Evolutionary conservation across 2,329 filamentous ascomycete species (phyloP).

Genomic region (Penicillium sp.): DNA sequence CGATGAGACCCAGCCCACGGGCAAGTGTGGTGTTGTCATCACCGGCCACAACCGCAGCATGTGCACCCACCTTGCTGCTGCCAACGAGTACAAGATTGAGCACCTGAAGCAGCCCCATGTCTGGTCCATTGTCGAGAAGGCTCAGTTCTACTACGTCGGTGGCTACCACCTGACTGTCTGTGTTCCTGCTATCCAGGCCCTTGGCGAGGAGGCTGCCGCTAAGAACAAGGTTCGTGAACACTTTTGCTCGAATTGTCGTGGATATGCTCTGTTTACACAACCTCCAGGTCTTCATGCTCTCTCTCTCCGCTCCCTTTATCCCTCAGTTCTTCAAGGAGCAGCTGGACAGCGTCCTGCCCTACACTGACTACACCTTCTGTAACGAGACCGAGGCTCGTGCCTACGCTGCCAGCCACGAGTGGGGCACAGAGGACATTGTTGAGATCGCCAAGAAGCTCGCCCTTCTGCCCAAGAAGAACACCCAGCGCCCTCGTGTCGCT

Average conservation of each 20-base stretch:
- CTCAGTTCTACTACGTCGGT: slow-evolving; percentile 87
- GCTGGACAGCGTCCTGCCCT: slow-evolving; percentile 80
- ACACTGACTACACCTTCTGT: slow-evolving; percentile 95
- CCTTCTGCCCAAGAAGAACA: slow-evolving; percentile 89
- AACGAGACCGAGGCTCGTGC: slow-evolving; percentile 94
- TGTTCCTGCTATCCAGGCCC: slow-evolving; percentile 82
- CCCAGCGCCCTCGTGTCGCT: slow-evolving; percentile 76
- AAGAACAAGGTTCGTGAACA: slow-evolving; percentile 71
- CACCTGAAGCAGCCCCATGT: slow-evolving; percentile 89
- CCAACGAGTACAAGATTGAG: slow-evolving; percentile 94
- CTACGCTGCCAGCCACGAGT: slow-evolving; percentile 79
- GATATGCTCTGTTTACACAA: not conserved
- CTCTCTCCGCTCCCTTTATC: slow-evolving; percentile 94
- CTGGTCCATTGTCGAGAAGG: slow-evolving; percentile 88
- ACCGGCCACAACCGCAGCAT: slow-evolving; percentile 94
- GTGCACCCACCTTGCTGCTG: slow-evolving; percentile 92
- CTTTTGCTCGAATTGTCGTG: not conserved
- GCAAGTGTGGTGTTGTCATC: slow-evolving; percentile 94
- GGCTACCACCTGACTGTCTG: slow-evolving; percentile 98
- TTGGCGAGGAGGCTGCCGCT: slow-evolving; percentile 83
- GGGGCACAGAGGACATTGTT: slow-evolving; percentile 74
- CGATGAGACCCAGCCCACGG: slow-evolving; percentile 80
- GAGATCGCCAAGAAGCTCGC: slow-evolving; percentile 85
- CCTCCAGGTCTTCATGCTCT: slow-evolving; percentile 72
- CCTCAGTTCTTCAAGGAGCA: slow-evolving; percentile 97